These are phyloP conservation scores for Xylariaceae sp. DNA, from an alignment of 2,329 filamentous ascomycete genomes.

Conservation along the genomic window DNA sequence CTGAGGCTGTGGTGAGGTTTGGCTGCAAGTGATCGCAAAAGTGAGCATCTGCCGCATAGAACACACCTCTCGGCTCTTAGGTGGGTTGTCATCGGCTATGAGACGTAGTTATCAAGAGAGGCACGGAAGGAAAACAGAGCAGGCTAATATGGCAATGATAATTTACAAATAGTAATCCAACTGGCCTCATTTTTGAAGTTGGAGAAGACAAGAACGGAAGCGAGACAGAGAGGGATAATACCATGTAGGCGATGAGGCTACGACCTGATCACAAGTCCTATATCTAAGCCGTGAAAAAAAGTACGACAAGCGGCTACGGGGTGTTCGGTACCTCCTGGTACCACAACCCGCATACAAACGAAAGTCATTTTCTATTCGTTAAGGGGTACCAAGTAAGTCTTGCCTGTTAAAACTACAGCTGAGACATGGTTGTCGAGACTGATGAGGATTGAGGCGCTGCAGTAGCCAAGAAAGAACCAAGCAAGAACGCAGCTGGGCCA, in stretches of 20 bases:
- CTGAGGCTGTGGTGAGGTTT: conserved; percentile 1
- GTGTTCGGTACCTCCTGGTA: too few relatives aligned
- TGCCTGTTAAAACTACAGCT: neutral
- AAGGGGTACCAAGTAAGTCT: conserved; percentile 12
- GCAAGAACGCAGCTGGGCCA: too few relatives aligned
- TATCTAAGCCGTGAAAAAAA: neutral
- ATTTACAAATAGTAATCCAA: neutral
- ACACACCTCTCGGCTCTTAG: neutral
- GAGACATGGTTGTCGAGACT: neutral
- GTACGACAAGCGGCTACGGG: too few relatives aligned
- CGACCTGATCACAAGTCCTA: conserved; percentile 17
- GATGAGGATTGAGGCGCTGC: conserved; percentile 21
- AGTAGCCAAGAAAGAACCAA: too few relatives aligned
- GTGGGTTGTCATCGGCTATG: neutral
- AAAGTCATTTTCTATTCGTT: conserved; percentile 18
- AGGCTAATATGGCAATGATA: neutral
- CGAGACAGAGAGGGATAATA: neutral
- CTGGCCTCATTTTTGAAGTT: neutral
- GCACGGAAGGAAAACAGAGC: neutral
- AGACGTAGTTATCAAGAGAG: neutral
- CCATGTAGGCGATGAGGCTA: conserved; percentile 11
- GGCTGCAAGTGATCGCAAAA: neutral
- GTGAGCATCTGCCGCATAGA: conserved; percentile 5
- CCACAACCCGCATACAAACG: too few relatives aligned
- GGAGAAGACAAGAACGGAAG: neutral